Evolutionary conservation across 164 flowering plant species (phyloP), one percentile per base, ranked within the genome.

Genomic region (Nymphaea thermarum): DNA sequence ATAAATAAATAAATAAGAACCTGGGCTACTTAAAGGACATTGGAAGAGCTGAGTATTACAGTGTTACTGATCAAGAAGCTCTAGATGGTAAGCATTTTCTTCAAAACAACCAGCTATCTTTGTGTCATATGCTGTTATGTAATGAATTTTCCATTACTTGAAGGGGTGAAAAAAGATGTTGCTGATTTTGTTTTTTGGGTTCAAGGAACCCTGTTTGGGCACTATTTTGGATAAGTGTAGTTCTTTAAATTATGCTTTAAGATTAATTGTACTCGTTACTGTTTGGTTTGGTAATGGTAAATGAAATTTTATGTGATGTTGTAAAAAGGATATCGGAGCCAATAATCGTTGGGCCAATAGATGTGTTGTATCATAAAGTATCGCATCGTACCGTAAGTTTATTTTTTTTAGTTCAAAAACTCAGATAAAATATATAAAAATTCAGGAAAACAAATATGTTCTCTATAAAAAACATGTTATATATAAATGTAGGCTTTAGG

Each of bases 1-100:
- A n/a, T n/a, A n/a, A n/a, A n/a, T n/a, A n/a, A n/a, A n/a, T n/a
- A n/a, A n/a, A n/a, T n/a, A n/a, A n/a, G n/a, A n/a, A n/a, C n/a
- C n/a, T n/a, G n/a, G n/a, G 96, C 75, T 93, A 79, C 76, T 79
- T 93, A 66, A 93, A 90, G 75, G 98, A 93, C 66, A 25, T 75
- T 4, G 96, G 96, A 44, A 95, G 98, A 44, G 96, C 96, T 65
- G 96, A 90, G 70, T 93, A 90, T 80, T 72, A 83, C 66, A 78
- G 87, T 71, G 67, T 87, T 67, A 90, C 96, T 42, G 96, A 93
- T 75, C 85, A 83, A 15, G 93, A 90, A 76, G 96, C 98, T 63
- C 77, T 93, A 78, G 96, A 87, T 83, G 98, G 98, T 93, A 79
- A 16, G 0, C 2, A 2, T 47, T 12, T 12, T 47, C 36, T 47